Base-by-base conservation (phyloP, 1,284 basidiomycete genomes). In the Caloboletus firmus region DNA sequence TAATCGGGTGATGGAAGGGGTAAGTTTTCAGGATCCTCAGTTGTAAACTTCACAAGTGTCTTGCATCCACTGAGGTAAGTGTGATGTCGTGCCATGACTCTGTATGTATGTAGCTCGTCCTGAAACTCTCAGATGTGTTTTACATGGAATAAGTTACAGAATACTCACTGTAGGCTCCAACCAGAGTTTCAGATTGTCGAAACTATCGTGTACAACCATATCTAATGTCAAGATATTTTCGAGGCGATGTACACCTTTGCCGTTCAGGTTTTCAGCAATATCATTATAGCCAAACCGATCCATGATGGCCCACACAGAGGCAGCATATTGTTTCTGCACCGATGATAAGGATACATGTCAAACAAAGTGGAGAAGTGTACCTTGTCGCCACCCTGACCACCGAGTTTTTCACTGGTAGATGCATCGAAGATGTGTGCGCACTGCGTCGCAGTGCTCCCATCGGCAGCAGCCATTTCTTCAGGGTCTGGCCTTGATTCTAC, bases 1-100 rank as follows among this genome's bases (percentile, higher is more conserved):
- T 35, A 46, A 5, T 32, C 32, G 15, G 32, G 32, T 15, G 51
- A 49, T 7, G 56, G 61, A 12, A 61, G 52, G 11, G 60, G 37
- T 9, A 56, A 12, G 32, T 40, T 44, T 28, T 28, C 11, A 5
- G 53, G 43, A 28, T 40, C 18, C 15, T 54, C 17, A 11, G 52
- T 35, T 8, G 32, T 34, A n/a, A 50, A 46, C 11, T 17, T 26
- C 8, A 41, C 53, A 12, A 45, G 12, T 7, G 28, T 44, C 32
- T 5, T 44, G 43, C 43, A 44, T 44, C 43, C 18, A 20, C 9
- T 40, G 43, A 44, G 43, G 18, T 40, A 20, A 10, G 15, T 13
- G 1, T 26, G 9, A 44, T 1, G n/a, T 20, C 12, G 13, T 13
- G 28, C 28, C 28, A 44, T 13, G 13, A 44, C 42, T 44, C 18